Percentiles rank a stretch among this genome's conserved stretches.
These are phyloP conservation scores for Penicillium lividum DNA, from an alignment of 495 filamentous ascomycete genomes.

Conservation along the genomic window DNA sequence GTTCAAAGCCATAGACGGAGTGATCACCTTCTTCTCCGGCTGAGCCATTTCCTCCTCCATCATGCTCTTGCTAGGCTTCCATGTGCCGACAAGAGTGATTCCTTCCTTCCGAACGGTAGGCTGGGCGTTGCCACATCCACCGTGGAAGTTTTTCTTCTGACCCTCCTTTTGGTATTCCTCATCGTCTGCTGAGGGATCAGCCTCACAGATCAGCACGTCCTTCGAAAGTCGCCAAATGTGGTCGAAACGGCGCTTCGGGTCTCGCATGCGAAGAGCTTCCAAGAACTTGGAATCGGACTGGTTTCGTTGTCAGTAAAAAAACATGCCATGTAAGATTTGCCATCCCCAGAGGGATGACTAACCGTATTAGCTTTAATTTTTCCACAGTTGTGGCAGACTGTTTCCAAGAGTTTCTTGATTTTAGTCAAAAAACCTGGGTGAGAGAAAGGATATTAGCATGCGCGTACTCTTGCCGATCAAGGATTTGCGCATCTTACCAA, in stretches of 20 bases:
- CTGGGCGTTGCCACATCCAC: constrained; percentile 90
- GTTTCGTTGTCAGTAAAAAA: constrained; percentile 62
- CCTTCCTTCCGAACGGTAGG: constrained; percentile 84
- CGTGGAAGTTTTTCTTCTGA: constrained; percentile 60
- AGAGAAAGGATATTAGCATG: constrained; percentile 29
- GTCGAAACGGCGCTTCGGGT: constrained; percentile 92
- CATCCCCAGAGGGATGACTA: constrained; percentile 66
- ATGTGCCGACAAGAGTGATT: constrained; percentile 78
- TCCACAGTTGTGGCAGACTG: constrained; percentile 96
- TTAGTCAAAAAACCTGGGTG: constrained; percentile 86
- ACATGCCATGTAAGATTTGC: constrained; percentile 47
- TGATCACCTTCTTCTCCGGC: constrained; percentile 80
- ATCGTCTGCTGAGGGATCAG: constrained; percentile 64
- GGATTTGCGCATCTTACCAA: constrained; percentile 44
- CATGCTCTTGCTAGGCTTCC: constrained; percentile 69
- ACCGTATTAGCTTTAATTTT: constrained; percentile 94
- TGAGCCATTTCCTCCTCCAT: constrained; percentile 66
- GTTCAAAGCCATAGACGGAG: constrained; percentile 78
- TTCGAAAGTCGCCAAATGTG: constrained; percentile 87
- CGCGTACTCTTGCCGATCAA: neutral
- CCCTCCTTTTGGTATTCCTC: constrained; percentile 58
- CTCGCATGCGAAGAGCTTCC: constrained; percentile 76
- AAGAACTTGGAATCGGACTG: constrained; percentile 82
- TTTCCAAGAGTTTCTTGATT: constrained; percentile 96
- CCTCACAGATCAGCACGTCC: constrained; percentile 78